Base-by-base conservation (phyloP, 1,284 basidiomycete species). In the Puccinia novopanici region DNA sequence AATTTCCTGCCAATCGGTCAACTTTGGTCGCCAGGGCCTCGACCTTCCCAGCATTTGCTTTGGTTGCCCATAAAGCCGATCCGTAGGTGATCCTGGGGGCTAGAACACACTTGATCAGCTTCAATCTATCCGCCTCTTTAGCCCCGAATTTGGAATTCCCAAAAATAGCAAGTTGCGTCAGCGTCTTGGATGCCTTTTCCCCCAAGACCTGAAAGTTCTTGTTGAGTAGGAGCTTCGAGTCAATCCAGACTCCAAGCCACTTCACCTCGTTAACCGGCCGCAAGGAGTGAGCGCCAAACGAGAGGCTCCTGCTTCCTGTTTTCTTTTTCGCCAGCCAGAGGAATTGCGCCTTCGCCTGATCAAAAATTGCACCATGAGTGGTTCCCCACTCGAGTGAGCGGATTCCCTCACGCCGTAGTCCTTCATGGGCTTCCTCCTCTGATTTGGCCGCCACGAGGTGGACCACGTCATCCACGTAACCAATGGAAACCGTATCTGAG, bases 391-490 rank as follows among this genome's bases (percentile, higher is more conserved):
- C 13, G 13, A 74, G 52, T 0, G 52, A 74, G 0, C 27, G 24
- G 2, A 2, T 37, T 0, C 48, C 54, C 10, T 34, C 48, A 0
- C 5, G 3, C 5, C 8, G 37, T 24, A 74, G 54, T 42, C 57
- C 22, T 3, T 22, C 19, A 0, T 57, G 0, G 24, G 48, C 37
- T n/a, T n/a, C n/a, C n/a, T n/a, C n/a, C n/a, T n/a, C n/a, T n/a
- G n/a, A n/a, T n/a, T n/a, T n/a, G n/a, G 2, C 13, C 2, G 68
- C 68, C 8, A 71, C 45, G 2, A 71, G 24, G 68, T 71, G 68
- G 13, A 50, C 50, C 22, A 71, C 68, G n/a, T 71, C 68, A n/a
- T 71, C 34, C 22, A 71, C 50, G 19, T 45, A 71, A 17, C 68
- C 68, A 6, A 71, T 42, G 3, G 68, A 45, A 6, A 71, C 45